These are phyloP conservation scores for Podaxis sp. DNA, from an alignment of 768 basidiomycete species.

Conservation along the genomic window DNA sequence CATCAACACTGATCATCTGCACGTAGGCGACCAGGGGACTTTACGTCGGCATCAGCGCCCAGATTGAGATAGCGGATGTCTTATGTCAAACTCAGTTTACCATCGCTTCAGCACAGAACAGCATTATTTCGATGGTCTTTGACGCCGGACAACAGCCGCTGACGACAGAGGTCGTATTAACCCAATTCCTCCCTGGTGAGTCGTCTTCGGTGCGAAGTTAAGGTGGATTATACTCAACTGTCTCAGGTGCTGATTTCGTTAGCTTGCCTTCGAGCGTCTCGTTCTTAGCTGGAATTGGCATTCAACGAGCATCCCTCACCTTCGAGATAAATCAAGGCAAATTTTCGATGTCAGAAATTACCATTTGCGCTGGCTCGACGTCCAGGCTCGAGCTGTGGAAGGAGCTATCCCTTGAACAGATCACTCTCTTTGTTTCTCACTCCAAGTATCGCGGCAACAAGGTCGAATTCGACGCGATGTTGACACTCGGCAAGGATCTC, in stretches of 20 bases:
- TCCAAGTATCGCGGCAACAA: neutral
- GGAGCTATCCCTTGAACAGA: neutral
- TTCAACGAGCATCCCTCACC: neutral
- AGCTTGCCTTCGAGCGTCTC: neutral
- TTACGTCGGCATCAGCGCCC: neutral
- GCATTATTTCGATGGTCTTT: neutral
- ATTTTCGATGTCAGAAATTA: neutral
- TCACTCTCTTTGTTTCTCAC: neutral
- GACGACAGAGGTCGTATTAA: neutral
- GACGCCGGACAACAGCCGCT: neutral
- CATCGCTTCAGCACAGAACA: neutral
- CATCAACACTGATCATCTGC: neutral
- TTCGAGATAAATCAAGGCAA: neutral
- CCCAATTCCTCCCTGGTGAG: neutral
- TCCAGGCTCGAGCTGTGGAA: neutral
- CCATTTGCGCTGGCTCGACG: neutral
- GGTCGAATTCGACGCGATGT: neutral
- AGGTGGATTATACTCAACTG: neutral
- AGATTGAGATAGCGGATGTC: neutral
- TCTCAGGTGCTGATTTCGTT: neutral
- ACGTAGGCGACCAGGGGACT: neutral
- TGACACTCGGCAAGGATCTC: neutral
- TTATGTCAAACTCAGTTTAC: neutral
- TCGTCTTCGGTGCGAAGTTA: neutral
- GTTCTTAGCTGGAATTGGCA: neutral